A percentile compares a stretch with the other conserved stretches of the same genome.
phyloP scores from a whole-genome alignment of 805 yeast species.

The Suhomyces canberraensis region DNA sequence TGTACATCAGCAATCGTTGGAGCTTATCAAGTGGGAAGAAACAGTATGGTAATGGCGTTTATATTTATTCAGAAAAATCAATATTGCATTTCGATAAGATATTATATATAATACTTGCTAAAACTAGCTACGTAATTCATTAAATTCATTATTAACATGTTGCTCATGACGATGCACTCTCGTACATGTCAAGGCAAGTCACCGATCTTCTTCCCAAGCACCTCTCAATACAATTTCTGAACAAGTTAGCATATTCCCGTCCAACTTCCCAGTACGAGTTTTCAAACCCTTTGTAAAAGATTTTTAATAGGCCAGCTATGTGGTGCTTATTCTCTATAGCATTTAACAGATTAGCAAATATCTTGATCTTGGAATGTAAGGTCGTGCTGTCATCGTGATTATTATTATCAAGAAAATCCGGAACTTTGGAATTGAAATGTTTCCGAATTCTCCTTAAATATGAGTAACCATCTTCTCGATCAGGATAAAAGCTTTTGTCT shows the following conservation, averaged over 20 bases:
- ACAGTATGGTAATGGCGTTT: conserved; percentile 44
- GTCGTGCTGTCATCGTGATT: conserved; percentile 20
- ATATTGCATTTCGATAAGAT: too few relatives aligned
- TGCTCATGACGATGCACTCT: not conserved
- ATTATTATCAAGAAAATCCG: conserved; percentile 16
- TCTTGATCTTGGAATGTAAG: conserved; percentile 41
- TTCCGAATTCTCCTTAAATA: conserved; percentile 49
- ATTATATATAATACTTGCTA: too few relatives aligned
- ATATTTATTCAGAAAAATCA: not conserved
- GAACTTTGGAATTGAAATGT: conserved; percentile 34
- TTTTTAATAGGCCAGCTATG: conserved; percentile 52
- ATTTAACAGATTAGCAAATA: conserved; percentile 39
- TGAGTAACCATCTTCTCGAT: conserved; percentile 47
- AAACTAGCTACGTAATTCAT: too few relatives aligned
- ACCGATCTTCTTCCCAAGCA: conserved; percentile 47
- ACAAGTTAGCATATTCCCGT: conserved; percentile 50
- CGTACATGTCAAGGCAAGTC: conserved; percentile 52
- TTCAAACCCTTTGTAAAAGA: conserved; percentile 34
- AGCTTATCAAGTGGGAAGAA: conserved; percentile 63
- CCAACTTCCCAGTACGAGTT: conserved; percentile 55
- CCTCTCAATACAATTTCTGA: conserved; percentile 53
- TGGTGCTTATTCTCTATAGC: conserved; percentile 43
- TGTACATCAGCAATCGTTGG: conserved; percentile 51
- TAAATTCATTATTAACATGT: too few relatives aligned
- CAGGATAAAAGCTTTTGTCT: conserved; percentile 18